These are phyloP conservation scores for Colletotrichum australisinense DNA, from an alignment of 2,329 filamentous ascomycete genomes.

Conservation along the genomic window DNA sequence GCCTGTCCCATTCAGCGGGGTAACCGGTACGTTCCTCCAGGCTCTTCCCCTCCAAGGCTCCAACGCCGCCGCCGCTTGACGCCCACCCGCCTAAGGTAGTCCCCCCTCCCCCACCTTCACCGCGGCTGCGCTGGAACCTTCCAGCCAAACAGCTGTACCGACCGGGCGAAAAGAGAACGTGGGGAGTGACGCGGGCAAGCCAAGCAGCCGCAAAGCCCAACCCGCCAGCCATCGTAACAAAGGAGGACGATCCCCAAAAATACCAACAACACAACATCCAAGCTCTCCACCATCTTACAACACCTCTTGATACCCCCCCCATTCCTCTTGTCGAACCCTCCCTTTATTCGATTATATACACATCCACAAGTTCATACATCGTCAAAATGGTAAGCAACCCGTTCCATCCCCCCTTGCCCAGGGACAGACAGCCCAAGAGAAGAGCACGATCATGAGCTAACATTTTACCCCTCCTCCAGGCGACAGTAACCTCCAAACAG, in stretches of 20 bases:
- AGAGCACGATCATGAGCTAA: not conserved
- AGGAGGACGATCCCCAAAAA: not conserved
- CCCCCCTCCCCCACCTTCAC: slow-evolving; percentile 18
- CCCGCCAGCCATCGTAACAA: not conserved
- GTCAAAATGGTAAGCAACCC: slow-evolving; percentile 25
- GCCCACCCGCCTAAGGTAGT: not conserved
- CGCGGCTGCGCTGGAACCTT: slow-evolving; percentile 32
- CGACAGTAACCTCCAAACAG: slow-evolving; percentile 69
- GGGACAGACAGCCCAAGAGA: not conserved
- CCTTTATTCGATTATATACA: slow-evolving; percentile 9
- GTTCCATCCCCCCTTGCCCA: not conserved
- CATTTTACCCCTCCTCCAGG: slow-evolving; percentile 40
- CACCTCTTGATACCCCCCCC: slow-evolving; percentile 2
- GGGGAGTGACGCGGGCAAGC: not conserved
- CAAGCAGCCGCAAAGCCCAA: slow-evolving; percentile 21
- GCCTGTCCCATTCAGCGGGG: slow-evolving; percentile 17
- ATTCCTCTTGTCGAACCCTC: not conserved
- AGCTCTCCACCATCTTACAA: not conserved
- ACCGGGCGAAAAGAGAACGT: not conserved
- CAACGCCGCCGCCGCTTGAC: not conserved
- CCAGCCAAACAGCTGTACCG: slow-evolving; percentile 30
- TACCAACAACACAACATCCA: slow-evolving; percentile 12
- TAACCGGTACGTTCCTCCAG: slow-evolving; percentile 2
- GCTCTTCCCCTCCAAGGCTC: not conserved
- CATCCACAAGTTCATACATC: not conserved